phyloP scores from a whole-genome alignment of 345 rosid species.

The Citropsis articulata region DNA sequence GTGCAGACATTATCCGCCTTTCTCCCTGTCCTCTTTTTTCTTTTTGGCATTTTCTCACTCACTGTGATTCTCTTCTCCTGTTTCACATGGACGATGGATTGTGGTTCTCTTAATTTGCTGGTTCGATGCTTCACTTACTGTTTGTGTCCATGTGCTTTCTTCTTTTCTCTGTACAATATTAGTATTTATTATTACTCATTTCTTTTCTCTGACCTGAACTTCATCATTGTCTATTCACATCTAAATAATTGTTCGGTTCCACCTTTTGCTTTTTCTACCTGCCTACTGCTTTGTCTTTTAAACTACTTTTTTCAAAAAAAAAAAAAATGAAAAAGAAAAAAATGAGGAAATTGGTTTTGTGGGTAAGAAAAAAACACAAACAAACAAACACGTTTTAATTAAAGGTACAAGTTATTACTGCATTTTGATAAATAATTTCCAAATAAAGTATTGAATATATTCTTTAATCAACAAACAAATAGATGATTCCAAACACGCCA shows the following conservation, averaged over 20 bases:
- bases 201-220: too few relatives aligned
- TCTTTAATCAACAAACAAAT: too few relatives aligned
- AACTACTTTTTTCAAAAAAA: too few relatives aligned
- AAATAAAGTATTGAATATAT: too few relatives aligned
- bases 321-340: too few relatives aligned
- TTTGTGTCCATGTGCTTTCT: background rate
- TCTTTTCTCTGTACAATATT: too few relatives aligned
- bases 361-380: background rate
- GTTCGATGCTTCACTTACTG: background rate
- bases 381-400: too few relatives aligned
- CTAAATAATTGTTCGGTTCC: background rate
- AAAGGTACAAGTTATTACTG: too few relatives aligned
- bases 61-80: background rate
- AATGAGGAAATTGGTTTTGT: background rate
- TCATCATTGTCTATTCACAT: background rate
- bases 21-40: background rate
- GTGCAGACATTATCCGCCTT: background rate
- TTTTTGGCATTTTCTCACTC: conserved; percentile 11
- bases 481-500: too few relatives aligned
- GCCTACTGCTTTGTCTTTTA: background rate
- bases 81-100: background rate
- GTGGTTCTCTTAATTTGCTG: background rate
- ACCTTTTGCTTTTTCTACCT: background rate
- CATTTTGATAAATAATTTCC: too few relatives aligned
- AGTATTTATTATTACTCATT: too few relatives aligned